These are phyloP conservation scores for Serendipita sp. DNA, from an alignment of 768 basidiomycete genomes.

Conservation along the genomic window DNA sequence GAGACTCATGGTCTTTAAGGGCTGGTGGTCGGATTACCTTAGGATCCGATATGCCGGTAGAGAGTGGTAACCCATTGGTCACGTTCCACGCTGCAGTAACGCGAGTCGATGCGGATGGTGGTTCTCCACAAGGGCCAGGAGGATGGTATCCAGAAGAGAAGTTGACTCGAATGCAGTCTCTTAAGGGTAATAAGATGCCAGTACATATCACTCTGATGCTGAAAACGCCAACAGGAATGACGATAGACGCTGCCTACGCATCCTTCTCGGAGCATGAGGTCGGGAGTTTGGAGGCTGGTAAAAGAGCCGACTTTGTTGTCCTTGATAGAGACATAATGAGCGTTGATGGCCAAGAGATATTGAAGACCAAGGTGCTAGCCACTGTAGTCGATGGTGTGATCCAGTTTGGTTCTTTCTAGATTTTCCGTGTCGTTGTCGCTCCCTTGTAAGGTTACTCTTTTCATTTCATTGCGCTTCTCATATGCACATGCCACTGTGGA, in stretches of 20 bases:
- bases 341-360: constrained; percentile 40
- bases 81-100: constrained; percentile 84
- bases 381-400: constrained; percentile 64
- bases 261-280: constrained; percentile 55
- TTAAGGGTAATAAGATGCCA: constrained; percentile 32
- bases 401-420: constrained; percentile 31
- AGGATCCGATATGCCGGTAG: constrained; percentile 90
- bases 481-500: background rate
- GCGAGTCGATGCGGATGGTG: constrained; percentile 47
- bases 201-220: background rate
- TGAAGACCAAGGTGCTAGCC: constrained; percentile 46
- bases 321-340: constrained; percentile 69
- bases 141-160: constrained; percentile 74
- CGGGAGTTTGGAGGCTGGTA: constrained; percentile 61
- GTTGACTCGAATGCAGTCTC: constrained; percentile 64
- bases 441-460: background rate
- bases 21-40: constrained; percentile 48
- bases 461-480: background rate
- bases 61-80: constrained; percentile 72
- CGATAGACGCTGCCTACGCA: constrained; percentile 76
- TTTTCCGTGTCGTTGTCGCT: background rate
- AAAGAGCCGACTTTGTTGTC: constrained; percentile 78
- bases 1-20: constrained; percentile 19
- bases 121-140: constrained; percentile 62
- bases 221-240: constrained; percentile 43